Evolutionary conservation across 2,329 filamentous ascomycete species (phyloP), one percentile per base, ranked within the genome.

Genomic region (Verticillium alfalfae): DNA sequence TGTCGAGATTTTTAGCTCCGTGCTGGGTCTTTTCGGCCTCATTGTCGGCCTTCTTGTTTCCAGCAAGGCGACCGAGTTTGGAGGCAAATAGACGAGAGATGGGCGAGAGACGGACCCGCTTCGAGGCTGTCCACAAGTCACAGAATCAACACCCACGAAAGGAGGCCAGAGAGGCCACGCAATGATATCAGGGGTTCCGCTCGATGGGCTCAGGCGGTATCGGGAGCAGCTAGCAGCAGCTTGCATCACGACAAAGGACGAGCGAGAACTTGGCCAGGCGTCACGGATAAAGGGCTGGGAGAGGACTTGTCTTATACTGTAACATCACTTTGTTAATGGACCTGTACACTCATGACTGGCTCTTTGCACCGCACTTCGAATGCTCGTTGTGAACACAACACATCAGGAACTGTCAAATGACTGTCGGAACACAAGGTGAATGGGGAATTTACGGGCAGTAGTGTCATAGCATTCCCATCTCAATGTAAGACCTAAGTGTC

Each of bases 1-100:
- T 68, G 96, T 99, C 71, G 96, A 99, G 78, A 99, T 99, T 75
- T 99, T 99, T 83, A 97, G 93, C 75, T 98, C 94, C 49, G 94
- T 99, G 57, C 84, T 99, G 12, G 95, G 96, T 66, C 87, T 99
- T 3, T 99, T 99, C 72, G 96, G 95, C 63, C 84, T 99, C 66
- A 99, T 99, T 72, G 88, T 99, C 68, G 95, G 96, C 56, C 84
- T 99, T 61, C 83, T 99, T 67, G 85, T 98, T 59, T 91, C 92
- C 63, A 85, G 89, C 74, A 96, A 95, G 78, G 93, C 95, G 34
- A 74, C 80, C 31, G 91, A 93, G 66, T 96, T 97, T 65, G 81
- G 81, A 65, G 72, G 73, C 64, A 66, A 60, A 59, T 68, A 67
- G 63, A 62, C 39, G 3, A 22, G 3, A 22, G 45, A 52, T 22